These are phyloP conservation scores for Xylaria acuta DNA, from an alignment of 495 filamentous ascomycete species.

Conservation along the genomic window DNA sequence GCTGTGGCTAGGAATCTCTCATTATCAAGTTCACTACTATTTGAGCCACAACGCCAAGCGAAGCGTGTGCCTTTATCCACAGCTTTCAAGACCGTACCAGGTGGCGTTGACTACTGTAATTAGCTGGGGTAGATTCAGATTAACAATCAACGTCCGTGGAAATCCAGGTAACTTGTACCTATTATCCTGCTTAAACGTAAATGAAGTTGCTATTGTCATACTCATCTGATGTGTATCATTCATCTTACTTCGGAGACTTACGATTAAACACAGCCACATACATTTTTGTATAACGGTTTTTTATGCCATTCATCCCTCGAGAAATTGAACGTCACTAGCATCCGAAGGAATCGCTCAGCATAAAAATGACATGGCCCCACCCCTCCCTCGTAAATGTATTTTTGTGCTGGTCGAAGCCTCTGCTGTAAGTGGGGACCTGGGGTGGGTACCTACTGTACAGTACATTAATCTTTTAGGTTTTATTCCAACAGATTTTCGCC, in stretches of 20 bases:
- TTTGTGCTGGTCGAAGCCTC: not conserved
- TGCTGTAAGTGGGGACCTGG: not conserved
- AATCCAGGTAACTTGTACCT: not conserved
- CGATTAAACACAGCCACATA: not conserved
- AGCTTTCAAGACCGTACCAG: not conserved
- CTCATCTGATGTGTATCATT: not conserved
- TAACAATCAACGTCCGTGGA: not conserved
- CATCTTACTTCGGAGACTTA: not conserved
- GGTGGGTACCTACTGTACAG: not conserved
- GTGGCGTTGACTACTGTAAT: too few relatives aligned
- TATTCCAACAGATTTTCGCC: not conserved
- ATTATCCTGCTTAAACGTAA: not conserved
- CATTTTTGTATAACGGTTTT: not conserved
- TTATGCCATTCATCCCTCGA: not conserved
- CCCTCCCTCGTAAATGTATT: not conserved
- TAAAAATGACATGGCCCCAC: not conserved
- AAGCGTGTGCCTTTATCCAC: not conserved
- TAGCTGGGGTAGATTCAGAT: not conserved
- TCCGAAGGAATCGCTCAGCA: slow-evolving; percentile 1
- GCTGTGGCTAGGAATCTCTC: too few relatives aligned
- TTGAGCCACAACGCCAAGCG: not conserved
- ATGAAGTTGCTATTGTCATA: not conserved
- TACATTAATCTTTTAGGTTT: not conserved
- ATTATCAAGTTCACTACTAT: too few relatives aligned
- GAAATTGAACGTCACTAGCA: not conserved